Evolutionary conservation across 768 basidiomycete genomes (phyloP), one percentile per base, ranked within the genome.

Genomic region (Boletales sp.): DNA sequence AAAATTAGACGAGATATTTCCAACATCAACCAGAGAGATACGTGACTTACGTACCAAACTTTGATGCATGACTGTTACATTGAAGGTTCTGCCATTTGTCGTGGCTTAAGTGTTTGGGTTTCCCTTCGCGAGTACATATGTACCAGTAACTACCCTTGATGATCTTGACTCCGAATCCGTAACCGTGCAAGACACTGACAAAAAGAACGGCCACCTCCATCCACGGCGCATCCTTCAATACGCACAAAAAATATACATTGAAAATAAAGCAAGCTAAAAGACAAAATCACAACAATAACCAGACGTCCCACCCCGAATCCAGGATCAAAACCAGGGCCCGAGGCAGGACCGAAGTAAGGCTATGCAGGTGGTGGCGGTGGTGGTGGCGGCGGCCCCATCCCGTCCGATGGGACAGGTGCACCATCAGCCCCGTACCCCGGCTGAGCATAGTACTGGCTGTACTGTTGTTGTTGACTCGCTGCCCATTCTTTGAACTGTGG

Each of bases 401-500:
- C 65, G 42, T 62, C 62, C 17, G 54, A 45, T 0, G 64, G 53
- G 18, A 58, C 48, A 18, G 60, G 43, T 3, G 41, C 36, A 9
- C 38, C 64, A 13, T 18, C 51, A 31, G 66, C 56, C 17, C 60
- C 65, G 50, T 85, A 81, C 1, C 76, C 81, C 46, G 81, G 76
- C 45, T 81, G 76, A 14, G 78, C 76, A 60, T 90, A 89, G 66
- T 89, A 89, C 51, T 87, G 84, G 13, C 75, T 76, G 57, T 90
- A 89, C 59, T 86, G 83, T 56, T 87, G 85, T 54, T 81, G 80
- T 39, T 74, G 72, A 48, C 62, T 65, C 10, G 84, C 81, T 35
- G 81, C 81, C 89, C 89, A 90, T 58, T 87, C 81, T 64, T 88
- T 90, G 66, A 90, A 91, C 58, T 90, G 80, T 2, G 77, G 61